Evolutionary conservation across 2,329 filamentous ascomycete genomes (phyloP), one percentile per base, ranked within the genome.

Genomic region (Cucurbitaria berberidis): DNA sequence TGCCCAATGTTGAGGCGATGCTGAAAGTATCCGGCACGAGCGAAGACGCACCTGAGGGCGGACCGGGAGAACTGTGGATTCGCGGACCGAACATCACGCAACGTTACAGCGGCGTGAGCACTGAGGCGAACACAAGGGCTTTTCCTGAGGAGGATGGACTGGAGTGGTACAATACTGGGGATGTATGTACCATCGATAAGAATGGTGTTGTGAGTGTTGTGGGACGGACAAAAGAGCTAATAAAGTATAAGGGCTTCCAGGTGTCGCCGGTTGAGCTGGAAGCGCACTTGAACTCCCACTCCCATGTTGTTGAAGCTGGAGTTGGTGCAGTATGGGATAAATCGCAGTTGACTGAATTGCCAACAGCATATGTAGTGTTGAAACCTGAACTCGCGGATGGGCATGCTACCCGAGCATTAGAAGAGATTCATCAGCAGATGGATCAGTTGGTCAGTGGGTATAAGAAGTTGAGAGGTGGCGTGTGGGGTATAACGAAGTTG

Each of bases 151-250:
- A 77, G 0, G 89, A 93, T 59, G 90, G 90, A 1, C 18, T 26
- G 1, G 9, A 36, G n/a, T 64, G 62, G 62, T 54, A 61, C 7
- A 50, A 59, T 7, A 64, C 62, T 2, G 62, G 62, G 18, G 62
- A 64, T 38, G 57, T 63, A 7, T 89, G 90, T 8, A 86, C 89
- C 57, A 84, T 89, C 62, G 89, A 93, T 66, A 76, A 81, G 30
- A 81, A 88, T 45, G 89, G 89, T 22, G 89, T 93, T 66, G 88
- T 95, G 64, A 95, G 86, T 77, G 91, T 96, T 69, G 93, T 91
- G 0, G 92, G 96, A 67, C 86, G 91, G 4, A 65, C 66, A 10
- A 71, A 72, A 42, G 68, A 64, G 39, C 42, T 62, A 1, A 62
- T 64, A 13, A 64, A 64, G 35, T 60, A 62, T 50, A 64, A 62